Conservation (phyloP, 2,329 filamentous ascomycete species). For the Exophiala calicioides region DNA sequence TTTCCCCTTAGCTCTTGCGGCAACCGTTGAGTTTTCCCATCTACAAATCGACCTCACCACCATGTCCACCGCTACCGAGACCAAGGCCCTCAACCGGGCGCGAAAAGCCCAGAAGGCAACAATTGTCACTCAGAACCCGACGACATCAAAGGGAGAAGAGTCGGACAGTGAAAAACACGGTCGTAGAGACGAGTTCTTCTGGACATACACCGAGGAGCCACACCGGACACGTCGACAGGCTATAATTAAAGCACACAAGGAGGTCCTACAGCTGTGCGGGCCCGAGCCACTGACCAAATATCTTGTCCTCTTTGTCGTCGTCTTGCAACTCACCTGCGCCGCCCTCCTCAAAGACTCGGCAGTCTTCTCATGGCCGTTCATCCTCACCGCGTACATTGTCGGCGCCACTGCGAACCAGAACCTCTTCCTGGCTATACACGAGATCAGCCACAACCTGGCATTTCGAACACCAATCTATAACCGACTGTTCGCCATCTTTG, state of each 20-base stretch:
- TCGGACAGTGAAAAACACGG: slow-evolving; percentile 1
- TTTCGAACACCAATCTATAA: slow-evolving; percentile 81
- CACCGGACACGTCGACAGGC: slow-evolving; percentile 86
- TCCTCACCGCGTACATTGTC: slow-evolving; percentile 83
- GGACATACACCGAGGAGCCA: slow-evolving; percentile 98
- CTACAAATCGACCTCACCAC: not conserved
- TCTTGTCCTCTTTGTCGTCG: slow-evolving; percentile 79
- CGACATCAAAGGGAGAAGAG: slow-evolving; percentile 7
- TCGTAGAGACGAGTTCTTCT: slow-evolving; percentile 73
- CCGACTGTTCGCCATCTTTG: slow-evolving; percentile 83
- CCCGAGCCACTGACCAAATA: slow-evolving; percentile 96
- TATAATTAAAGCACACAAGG: slow-evolving; percentile 97
- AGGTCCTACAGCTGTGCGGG: slow-evolving; percentile 96
- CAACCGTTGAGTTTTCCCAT: not conserved
- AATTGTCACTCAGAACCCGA: slow-evolving; percentile 1
- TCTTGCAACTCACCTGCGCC: slow-evolving; percentile 75
- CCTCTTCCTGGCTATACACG: slow-evolving; percentile 96
- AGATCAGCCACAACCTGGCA: slow-evolving; percentile 96
- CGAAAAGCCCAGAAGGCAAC: slow-evolving; percentile 3
- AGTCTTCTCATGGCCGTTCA: slow-evolving; percentile 80
- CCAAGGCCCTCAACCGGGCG: slow-evolving; percentile 13
- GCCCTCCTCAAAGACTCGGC: slow-evolving; percentile 74
- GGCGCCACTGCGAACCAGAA: slow-evolving; percentile 98
- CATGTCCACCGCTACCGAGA: slow-evolving; percentile 26
- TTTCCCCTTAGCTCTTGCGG: not conserved